A percentile compares a stretch with the other conserved stretches of the same genome.
phyloP scores from a whole-genome alignment of 306 rosid genomes.

The Geum urbanum region DNA sequence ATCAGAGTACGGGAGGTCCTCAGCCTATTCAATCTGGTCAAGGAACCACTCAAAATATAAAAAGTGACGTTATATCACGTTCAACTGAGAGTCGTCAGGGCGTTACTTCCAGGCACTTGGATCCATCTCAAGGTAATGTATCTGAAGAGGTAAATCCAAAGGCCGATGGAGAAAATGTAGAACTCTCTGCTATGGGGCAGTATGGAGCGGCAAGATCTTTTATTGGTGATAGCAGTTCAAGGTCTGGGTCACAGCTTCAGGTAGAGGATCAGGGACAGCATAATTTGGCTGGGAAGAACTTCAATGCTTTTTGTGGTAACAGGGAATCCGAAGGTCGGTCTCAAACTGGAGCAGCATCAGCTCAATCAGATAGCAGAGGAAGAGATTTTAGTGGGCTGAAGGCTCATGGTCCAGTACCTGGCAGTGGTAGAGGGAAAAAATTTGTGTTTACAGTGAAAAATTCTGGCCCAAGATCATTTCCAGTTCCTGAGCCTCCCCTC shows the following conservation, averaged over 20 bases:
- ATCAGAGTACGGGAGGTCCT: constrained; percentile 53
- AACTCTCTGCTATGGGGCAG: constrained; percentile 36
- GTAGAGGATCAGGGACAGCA: constrained; percentile 37
- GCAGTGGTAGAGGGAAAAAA: constrained; percentile 69
- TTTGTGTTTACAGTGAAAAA: constrained; percentile 53
- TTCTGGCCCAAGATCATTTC: constrained; percentile 56
- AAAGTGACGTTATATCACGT: constrained; percentile 37
- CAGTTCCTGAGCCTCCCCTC: constrained; percentile 43
- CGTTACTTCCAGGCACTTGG: constrained; percentile 38
- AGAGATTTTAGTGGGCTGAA: constrained; percentile 43
- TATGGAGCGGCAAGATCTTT: constrained; percentile 37
- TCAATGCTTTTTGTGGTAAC: constrained; percentile 25
- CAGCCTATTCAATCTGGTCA: constrained; percentile 51
- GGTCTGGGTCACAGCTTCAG: constrained; percentile 39
- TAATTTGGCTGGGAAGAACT: constrained; percentile 38
- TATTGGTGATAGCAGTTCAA: constrained; percentile 35
- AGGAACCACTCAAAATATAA: constrained; percentile 42
- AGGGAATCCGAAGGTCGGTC: constrained; percentile 47
- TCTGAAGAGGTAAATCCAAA: constrained; percentile 26
- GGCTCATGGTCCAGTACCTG: constrained; percentile 42
- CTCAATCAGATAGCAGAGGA: constrained; percentile 46
- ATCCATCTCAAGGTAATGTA: constrained; percentile 39
- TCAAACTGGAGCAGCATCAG: constrained; percentile 33
- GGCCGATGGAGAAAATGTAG: constrained; percentile 37
- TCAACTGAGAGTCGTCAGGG: constrained; percentile 45